Evolutionary conservation across 139 green algal genomes (phyloP), one percentile per base, ranked within the genome.

Genomic region (Spirogloea muscicola): DNA sequence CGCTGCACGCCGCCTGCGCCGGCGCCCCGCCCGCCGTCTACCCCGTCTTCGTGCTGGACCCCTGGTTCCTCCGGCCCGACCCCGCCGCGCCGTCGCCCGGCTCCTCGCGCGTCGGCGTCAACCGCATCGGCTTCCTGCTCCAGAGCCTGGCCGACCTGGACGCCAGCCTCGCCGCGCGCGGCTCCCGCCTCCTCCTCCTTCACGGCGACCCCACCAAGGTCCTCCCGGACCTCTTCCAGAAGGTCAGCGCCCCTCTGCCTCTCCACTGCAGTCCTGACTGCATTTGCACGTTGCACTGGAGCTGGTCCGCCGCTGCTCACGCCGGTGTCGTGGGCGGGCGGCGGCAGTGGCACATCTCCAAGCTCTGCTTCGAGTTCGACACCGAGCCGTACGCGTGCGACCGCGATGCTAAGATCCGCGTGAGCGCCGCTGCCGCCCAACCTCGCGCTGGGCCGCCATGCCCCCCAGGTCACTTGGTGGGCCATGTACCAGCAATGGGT

Each of bases 71-170:
- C 6, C 16, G 16, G 25, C 72, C 72, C 1, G 72, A 80, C 39
- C 38, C 61, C 0, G 66, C 29, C 0, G 72, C 72, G 27, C 72
- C 63, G 2, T 77, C 63, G 3, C 72, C 48, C 1, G 72, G 72
- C 21, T 80, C 72, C 9, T 40, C 40, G 5, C 42, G 72, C 25
- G 72, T 77, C 6, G 72, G 72, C 27, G 27, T 76, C 10, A 80
- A 77, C 39, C 72, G 72, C 13, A 80, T 80, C 16, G 33, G 58
- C 4, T 80, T 80, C 40, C 27, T 80, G 61, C 63, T 80, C 16
- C 29, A 80, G 37, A 38, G 31, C 41, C 44, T 77, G 29, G 18
- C 52, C 4, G 64, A 73, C 33, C 64, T 73, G 0, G 41, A 73
- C 64, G 40, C 49, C 10, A 18, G 38, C 3, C 38, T 77, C 7